Conservation (phyloP, 2,329 filamentous ascomycete species). For the Fusarium sp. region DNA sequence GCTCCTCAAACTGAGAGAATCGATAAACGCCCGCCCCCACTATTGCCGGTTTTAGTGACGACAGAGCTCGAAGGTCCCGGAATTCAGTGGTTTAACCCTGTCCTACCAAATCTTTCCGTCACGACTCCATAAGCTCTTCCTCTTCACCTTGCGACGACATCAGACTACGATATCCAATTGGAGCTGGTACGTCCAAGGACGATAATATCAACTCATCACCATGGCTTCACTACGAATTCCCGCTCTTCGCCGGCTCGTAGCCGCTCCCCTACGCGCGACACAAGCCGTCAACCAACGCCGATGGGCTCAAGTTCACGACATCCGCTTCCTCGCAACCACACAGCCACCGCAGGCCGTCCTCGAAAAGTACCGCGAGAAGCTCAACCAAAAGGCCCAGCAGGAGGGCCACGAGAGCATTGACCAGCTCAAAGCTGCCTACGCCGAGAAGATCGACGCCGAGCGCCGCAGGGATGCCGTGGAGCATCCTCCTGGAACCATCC, state of each 20-base stretch:
- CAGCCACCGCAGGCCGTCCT: slow-evolving; percentile 74
- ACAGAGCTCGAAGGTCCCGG: slow-evolving; percentile 16
- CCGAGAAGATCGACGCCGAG: slow-evolving; percentile 81
- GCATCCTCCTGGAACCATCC: slow-evolving; percentile 48
- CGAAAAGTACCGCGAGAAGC: slow-evolving; percentile 89
- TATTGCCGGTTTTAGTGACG: slow-evolving; percentile 35
- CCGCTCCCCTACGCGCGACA: slow-evolving; percentile 47
- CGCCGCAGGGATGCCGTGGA: slow-evolving; percentile 74
- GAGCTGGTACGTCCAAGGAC: slow-evolving; percentile 11
- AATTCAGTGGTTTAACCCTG: slow-evolving; percentile 32
- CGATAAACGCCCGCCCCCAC: slow-evolving; percentile 31
- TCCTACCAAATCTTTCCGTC: slow-evolving; percentile 21
- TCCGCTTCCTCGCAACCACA: slow-evolving; percentile 88
- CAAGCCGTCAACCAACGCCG: slow-evolving; percentile 72
- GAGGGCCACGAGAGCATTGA: slow-evolving; percentile 78
- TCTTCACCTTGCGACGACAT: neutral
- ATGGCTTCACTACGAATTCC: slow-evolving; percentile 65
- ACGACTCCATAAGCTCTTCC: neutral
- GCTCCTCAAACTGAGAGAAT: slow-evolving; percentile 1
- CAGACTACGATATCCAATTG: neutral
- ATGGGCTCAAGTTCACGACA: slow-evolving; percentile 93
- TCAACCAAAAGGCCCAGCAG: slow-evolving; percentile 82
- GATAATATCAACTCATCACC: slow-evolving; percentile 2
- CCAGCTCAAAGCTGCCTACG: slow-evolving; percentile 84
- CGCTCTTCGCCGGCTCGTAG: slow-evolving; percentile 60